These are phyloP conservation scores for Jackrogersella minutella DNA, from an alignment of 495 filamentous ascomycete genomes.

Conservation along the genomic window DNA sequence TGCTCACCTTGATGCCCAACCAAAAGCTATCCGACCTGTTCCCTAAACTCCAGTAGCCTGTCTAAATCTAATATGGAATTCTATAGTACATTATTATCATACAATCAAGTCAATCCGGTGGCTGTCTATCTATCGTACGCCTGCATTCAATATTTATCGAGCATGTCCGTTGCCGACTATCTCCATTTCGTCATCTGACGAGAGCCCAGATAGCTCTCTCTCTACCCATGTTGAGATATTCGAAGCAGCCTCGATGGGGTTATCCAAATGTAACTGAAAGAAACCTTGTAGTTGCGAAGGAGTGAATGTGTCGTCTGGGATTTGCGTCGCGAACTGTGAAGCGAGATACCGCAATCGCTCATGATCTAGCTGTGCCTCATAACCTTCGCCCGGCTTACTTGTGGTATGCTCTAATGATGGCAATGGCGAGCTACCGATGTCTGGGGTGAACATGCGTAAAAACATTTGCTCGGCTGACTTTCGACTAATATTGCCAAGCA, in stretches of 20 bases:
- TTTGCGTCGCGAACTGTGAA: slow-evolving; percentile 55
- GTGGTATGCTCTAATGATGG: slow-evolving; percentile 16
- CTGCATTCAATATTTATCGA: slow-evolving; percentile 5
- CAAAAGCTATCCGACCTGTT: background rate
- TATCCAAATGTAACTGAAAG: slow-evolving; percentile 63
- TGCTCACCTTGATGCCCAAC: background rate
- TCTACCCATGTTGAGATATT: slow-evolving; percentile 58
- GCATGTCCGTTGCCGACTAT: slow-evolving; percentile 39
- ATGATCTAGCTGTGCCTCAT: slow-evolving; percentile 28
- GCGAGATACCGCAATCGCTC: slow-evolving; percentile 55
- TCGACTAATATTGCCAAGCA: slow-evolving; percentile 60
- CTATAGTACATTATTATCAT: slow-evolving; percentile 23
- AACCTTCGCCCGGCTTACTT: slow-evolving; percentile 6
- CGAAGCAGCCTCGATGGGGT: slow-evolving; percentile 57
- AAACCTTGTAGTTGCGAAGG: slow-evolving; percentile 75
- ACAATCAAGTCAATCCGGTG: slow-evolving; percentile 13
- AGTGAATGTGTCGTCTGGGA: slow-evolving; percentile 65
- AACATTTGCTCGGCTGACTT: slow-evolving; percentile 59
- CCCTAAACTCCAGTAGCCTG: slow-evolving; percentile 12
- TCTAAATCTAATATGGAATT: slow-evolving; percentile 6
- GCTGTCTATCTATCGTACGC: slow-evolving; percentile 23
- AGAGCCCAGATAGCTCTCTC: slow-evolving; percentile 40
- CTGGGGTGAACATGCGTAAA: slow-evolving; percentile 54
- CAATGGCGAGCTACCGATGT: slow-evolving; percentile 10
- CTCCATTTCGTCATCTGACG: slow-evolving; percentile 44